Percentiles rank a stretch among this genome's conserved stretches.
Evolutionary conservation across 768 basidiomycete species (phyloP).

Genomic region (Tylopilus subfusipes): DNA sequence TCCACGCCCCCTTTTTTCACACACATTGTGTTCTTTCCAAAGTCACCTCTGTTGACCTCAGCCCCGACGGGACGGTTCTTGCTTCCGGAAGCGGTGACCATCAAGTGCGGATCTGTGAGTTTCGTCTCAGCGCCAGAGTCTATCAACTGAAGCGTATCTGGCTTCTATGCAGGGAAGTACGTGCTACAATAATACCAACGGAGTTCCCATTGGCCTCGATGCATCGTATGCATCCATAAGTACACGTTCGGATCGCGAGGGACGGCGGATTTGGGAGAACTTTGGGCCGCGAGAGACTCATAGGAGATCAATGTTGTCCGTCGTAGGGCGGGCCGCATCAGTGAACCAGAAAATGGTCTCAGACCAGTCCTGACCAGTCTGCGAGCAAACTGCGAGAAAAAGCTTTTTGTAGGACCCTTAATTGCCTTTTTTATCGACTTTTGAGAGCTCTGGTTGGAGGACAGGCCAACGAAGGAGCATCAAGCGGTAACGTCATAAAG

Average conservation of each 20-base stretch:
- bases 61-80: conserved; percentile 27
- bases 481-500: no score
- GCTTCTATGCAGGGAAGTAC: conserved; percentile 26
- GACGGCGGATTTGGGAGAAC: conserved; percentile 2
- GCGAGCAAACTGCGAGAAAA: no score
- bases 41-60: conserved; percentile 40
- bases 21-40: background rate
- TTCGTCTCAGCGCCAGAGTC: conserved; percentile 2
- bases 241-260: conserved; percentile 7
- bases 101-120: conserved; percentile 37
- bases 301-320: no score
- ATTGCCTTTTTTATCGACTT: no score
- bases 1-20: conserved; percentile 18
- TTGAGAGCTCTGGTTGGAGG: no score
- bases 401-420: no score
- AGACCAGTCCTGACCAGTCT: no score
- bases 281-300: background rate
- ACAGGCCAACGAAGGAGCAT: no score
- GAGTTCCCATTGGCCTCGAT: background rate
- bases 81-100: conserved; percentile 39
- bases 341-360: no score
- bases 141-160: conserved; percentile 14
- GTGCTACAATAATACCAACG: conserved; percentile 21
- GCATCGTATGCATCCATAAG: background rate
- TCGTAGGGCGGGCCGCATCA: no score